Evolutionary conservation across 2,329 filamentous ascomycete species (phyloP), one percentile per base, ranked within the genome.

Genomic region (Aureobasidium sp.): DNA sequence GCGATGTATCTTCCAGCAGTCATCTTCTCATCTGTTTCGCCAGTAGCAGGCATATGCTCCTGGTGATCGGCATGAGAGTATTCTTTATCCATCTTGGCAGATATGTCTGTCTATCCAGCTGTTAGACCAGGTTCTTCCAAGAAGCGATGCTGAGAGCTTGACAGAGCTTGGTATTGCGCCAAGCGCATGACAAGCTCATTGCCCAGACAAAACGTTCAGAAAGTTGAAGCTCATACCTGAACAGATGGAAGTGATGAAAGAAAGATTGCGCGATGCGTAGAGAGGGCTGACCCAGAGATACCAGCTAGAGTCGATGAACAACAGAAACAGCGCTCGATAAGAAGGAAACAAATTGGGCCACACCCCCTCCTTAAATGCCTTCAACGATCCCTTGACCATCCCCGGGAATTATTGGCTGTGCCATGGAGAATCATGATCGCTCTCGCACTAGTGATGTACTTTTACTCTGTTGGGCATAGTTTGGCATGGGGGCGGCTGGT

Each of bases 1-100:
- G 74, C 74, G 15, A 82, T 67, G 67, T 85, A 84, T 61, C 73
- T 74, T 17, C 74, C 74, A 1, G 72, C 67, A 31, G 72, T 67
- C 73, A 78, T 76, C 13, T 66, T 54, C 29, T 27, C 47, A 5
- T 60, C 45, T 17, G 61, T 64, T 19, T 66, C 62, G 31, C 65
- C 66, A 8, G 66, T 61, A 27, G 46, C 61, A 10, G 50, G 60
- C 35, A 53, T 7, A 13, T 35, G 27, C 21, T 61, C 53, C 31
- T 45, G 25, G 37, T 61, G 53, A n/a, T 58, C 53, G 17, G 51
- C 40, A 5, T 47, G 21, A 9, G 42, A 13, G 37, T 50, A 49
- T 17, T 61, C 35, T n/a, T 61, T 57, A 1, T 57, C 43, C 60
- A 61, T 61, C n/a, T 37, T 46, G 13, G n/a, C 15, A 9, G 13